Percentiles rank a stretch among this genome's conserved stretches.
Conservation (phyloP, 2,329 filamentous ascomycete genomes). For the Talaromyces amestolkiae region DNA sequence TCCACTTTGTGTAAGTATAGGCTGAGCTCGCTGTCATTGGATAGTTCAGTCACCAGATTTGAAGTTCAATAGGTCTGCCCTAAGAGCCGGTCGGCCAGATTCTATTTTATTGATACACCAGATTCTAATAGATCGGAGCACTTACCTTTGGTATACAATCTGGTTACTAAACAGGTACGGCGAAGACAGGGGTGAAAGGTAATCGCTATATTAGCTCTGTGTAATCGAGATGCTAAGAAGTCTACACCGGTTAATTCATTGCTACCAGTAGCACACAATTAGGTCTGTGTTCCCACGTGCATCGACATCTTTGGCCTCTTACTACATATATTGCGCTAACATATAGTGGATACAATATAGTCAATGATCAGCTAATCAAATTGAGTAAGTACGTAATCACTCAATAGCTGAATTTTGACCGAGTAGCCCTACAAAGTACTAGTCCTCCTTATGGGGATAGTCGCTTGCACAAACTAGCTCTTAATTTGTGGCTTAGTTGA, state of each 20-base stretch:
- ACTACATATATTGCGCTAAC: background rate
- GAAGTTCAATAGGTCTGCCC: background rate
- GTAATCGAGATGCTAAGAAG: background rate
- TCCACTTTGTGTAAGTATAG: background rate
- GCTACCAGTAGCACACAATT: background rate
- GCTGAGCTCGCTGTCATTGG: background rate
- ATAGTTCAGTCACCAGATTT: background rate
- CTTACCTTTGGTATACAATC: background rate
- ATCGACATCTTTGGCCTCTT: background rate
- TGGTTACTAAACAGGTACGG: background rate
- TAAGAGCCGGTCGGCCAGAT: background rate
- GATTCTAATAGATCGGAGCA: background rate
- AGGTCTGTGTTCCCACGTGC: background rate
- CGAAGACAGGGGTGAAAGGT: background rate
- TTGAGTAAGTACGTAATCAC: background rate
- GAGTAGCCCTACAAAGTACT: background rate
- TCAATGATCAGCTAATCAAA: background rate
- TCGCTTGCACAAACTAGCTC: background rate
- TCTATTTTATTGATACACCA: background rate
- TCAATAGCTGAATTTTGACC: background rate
- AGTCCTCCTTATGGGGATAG: background rate
- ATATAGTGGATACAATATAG: background rate
- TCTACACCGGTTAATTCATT: background rate
- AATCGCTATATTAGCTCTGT: background rate
- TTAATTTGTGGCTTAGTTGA: background rate